Evolutionary conservation across 2,329 filamentous ascomycete genomes (phyloP), one percentile per base, ranked within the genome.

Genomic region (Bipolaris cookei): DNA sequence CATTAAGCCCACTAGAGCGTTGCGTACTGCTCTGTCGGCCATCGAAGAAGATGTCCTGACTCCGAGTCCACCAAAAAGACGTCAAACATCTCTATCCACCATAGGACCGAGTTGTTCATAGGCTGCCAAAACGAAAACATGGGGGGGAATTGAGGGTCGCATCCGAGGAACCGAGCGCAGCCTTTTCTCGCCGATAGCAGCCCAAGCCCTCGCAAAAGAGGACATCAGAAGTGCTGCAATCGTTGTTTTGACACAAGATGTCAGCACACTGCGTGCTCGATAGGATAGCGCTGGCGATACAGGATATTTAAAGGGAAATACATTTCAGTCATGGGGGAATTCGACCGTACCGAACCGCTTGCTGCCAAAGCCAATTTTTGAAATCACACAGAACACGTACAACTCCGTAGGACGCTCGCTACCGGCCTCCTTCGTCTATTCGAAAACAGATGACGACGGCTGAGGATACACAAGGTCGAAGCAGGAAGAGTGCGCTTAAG

Each of bases 301-400:
- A 64, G 64, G 57, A 63, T 65, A 63, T 65, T 47, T 58, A 70
- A 70, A 70, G 69, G 67, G 67, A 74, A 75, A 74, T 67, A 74
- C 72, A 75, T 76, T 35, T 56, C 69, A 76, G 66, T 76, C 73
- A 74, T 75, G 70, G 72, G 32, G 73, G 69, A 73, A 75, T 70
- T 67, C 64, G 65, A 68, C 68, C 65, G 71, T 73, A 57, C 74
- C 70, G 70, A 73, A 63, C 73, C 73, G 73, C 73, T 76, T 69
- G 73, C 73, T 74, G 68, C 68, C 67, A 73, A 74, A 74, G 67
- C 72, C 71, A 73, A 74, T 75, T 76, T 75, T 74, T 66, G 68
- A 76, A 73, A 71, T 70, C 65, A 74, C 64, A 59, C 53, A 69
- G 59, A 65, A 76, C 69, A 71, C 71, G 73, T 66, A 70, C 69